A percentile compares a stretch with the other conserved stretches of the same genome.
Conservation (phyloP, 495 filamentous ascomycete genomes). For the Annulohypoxylon nitens region DNA sequence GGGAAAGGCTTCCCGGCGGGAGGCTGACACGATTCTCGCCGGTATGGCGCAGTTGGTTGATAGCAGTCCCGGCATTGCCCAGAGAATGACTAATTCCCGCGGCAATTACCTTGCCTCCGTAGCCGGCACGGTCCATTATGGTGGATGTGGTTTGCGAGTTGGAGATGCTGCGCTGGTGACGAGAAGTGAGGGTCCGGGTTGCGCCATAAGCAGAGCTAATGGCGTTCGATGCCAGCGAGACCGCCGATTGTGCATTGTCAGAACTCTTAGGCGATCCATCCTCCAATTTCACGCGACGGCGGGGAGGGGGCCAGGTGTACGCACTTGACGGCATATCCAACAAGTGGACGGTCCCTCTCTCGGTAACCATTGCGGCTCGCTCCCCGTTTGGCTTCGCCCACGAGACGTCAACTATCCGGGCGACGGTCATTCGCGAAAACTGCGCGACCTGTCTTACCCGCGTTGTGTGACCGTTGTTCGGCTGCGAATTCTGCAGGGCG, state of each 20-base stretch:
- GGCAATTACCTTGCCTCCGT: slow-evolving; percentile 84
- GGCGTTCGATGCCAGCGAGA: slow-evolving; percentile 68
- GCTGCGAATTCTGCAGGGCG: slow-evolving; percentile 58
- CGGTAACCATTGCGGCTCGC: slow-evolving; percentile 85
- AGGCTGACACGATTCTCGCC: slow-evolving; percentile 87
- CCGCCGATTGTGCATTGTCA: slow-evolving; percentile 62
- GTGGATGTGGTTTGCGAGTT: slow-evolving; percentile 63
- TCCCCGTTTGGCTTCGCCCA: slow-evolving; percentile 89
- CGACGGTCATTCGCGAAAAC: slow-evolving; percentile 90
- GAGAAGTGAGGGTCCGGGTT: slow-evolving; percentile 62
- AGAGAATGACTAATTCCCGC: slow-evolving; percentile 86
- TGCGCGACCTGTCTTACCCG: slow-evolving; percentile 84
- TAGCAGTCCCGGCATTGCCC: slow-evolving; percentile 81
- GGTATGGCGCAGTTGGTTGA: slow-evolving; percentile 82
- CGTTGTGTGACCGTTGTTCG: slow-evolving; percentile 53
- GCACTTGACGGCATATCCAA: slow-evolving; percentile 86
- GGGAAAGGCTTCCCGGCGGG: slow-evolving; percentile 63
- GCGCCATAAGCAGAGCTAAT: slow-evolving; percentile 75
- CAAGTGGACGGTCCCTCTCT: slow-evolving; percentile 93
- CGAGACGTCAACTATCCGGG: slow-evolving; percentile 87
- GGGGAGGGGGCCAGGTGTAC: slow-evolving; percentile 90
- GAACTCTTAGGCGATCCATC: slow-evolving; percentile 55
- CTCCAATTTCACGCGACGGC: slow-evolving; percentile 65
- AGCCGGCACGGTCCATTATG: slow-evolving; percentile 75
- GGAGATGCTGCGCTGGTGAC: slow-evolving; percentile 63